Evolutionary conservation across 345 rosid species (phyloP).

Genomic region (Salix viminalis): DNA sequence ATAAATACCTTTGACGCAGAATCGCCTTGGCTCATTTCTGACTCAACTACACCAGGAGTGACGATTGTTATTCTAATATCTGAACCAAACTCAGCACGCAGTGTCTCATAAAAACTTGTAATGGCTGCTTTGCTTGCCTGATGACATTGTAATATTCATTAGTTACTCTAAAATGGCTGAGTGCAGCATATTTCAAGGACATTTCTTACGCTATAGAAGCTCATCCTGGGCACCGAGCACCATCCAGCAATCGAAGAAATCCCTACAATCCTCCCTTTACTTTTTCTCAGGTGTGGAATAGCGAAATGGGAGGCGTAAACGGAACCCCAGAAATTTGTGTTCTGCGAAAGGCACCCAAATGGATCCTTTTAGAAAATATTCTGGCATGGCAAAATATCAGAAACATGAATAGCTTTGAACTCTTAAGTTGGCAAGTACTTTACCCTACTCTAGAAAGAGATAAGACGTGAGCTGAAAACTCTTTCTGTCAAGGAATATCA

Average conservation of each 20-base stretch:
- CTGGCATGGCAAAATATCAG: not conserved
- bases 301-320: slow-evolving; percentile 36
- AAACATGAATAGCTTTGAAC: too few relatives aligned
- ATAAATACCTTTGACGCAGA: not conserved
- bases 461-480: too few relatives aligned
- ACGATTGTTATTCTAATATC: slow-evolving; percentile 43
- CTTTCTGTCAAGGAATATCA: too few relatives aligned
- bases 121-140: slow-evolving; percentile 70
- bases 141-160: not conserved
- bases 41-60: slow-evolving; percentile 36
- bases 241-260: slow-evolving; percentile 45
- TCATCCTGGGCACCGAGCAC: slow-evolving; percentile 36
- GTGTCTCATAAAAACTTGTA: slow-evolving; percentile 40
- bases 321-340: slow-evolving; percentile 60
- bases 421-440: too few relatives aligned
- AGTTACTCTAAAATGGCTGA: not conserved
- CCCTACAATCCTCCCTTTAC: slow-evolving; percentile 46
- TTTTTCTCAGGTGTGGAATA: slow-evolving; percentile 31
- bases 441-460: too few relatives aligned
- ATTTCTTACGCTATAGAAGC: slow-evolving; percentile 43
- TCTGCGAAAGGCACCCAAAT: slow-evolving; percentile 14
- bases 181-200: not conserved
- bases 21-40: slow-evolving; percentile 42
- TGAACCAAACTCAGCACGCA: slow-evolving; percentile 38
- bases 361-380: too few relatives aligned